phyloP scores from a whole-genome alignment of 352 stramenopile genomes.

The Globisporangium nagaii region DNA sequence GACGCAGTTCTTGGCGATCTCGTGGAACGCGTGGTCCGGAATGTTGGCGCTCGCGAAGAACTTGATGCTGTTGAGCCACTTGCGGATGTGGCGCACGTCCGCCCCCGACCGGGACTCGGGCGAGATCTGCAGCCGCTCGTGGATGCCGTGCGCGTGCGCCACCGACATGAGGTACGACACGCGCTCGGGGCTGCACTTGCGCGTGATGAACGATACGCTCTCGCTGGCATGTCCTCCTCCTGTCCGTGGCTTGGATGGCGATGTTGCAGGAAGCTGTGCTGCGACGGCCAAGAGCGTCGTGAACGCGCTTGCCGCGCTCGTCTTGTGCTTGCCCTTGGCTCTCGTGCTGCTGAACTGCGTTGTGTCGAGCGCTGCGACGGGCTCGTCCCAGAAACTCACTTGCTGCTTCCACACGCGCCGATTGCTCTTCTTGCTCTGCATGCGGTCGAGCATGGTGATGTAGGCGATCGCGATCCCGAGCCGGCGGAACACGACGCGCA shows the following conservation, averaged over 20 bases:
- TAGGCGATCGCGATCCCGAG: conserved; percentile 54
- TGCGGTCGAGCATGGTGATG: conserved; percentile 39
- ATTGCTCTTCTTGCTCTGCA: conserved; percentile 41
- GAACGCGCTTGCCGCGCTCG: not conserved
- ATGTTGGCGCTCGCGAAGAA: conserved; percentile 60
- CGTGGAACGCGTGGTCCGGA: conserved; percentile 42
- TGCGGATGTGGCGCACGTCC: conserved; percentile 55
- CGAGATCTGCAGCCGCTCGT: conserved; percentile 29
- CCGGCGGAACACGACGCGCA: conserved; percentile 49
- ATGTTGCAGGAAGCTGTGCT: not conserved
- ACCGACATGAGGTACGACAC: conserved; percentile 31
- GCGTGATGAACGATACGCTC: conserved; percentile 30
- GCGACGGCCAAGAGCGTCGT: not conserved
- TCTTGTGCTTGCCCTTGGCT: not conserved
- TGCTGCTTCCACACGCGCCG: conserved; percentile 41
- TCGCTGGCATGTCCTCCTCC: not conserved
- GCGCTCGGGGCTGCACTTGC: conserved; percentile 30
- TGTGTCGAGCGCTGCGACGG: not conserved
- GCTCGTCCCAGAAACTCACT: conserved; percentile 40
- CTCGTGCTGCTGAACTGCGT: not conserved
- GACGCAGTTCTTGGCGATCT: conserved; percentile 39
- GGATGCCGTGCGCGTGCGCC: conserved; percentile 23
- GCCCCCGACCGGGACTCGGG: conserved; percentile 25
- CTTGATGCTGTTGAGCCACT: conserved; percentile 57
- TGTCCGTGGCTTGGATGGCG: not conserved